A percentile compares a stretch with the other conserved stretches of the same genome.
Conservation (phyloP, 2,329 filamentous ascomycete genomes). For the Didymella pomorum region DNA sequence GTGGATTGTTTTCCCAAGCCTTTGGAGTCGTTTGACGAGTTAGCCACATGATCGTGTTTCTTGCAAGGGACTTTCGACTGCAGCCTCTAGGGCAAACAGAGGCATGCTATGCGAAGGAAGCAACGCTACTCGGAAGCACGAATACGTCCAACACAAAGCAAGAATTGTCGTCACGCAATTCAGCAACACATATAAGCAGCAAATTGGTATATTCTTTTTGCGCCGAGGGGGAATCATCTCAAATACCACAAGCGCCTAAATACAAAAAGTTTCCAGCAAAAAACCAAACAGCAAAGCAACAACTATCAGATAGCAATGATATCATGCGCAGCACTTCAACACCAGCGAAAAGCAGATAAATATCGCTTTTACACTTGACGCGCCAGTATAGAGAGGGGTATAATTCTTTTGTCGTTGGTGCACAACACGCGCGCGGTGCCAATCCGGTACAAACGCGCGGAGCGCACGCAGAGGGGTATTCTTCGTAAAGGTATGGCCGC, state of each 20-base stretch:
- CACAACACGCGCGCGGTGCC: slow-evolving; percentile 22
- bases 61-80: too few relatives aligned
- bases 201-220: slow-evolving; percentile 55
- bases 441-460: slow-evolving; percentile 34
- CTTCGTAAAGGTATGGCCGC: slow-evolving; percentile 45
- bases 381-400: slow-evolving; percentile 48
- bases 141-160: background rate
- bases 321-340: slow-evolving; percentile 33
- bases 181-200: slow-evolving; percentile 36
- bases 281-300: slow-evolving; percentile 32
- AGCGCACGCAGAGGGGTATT: slow-evolving; percentile 41
- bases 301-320: slow-evolving; percentile 22
- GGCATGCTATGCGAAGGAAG: background rate
- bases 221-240: slow-evolving; percentile 51
- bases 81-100: background rate
- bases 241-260: slow-evolving; percentile 35
- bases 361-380: slow-evolving; percentile 44
- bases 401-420: slow-evolving; percentile 53
- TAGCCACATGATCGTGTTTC: too few relatives aligned
- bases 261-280: slow-evolving; percentile 24
- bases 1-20: too few relatives aligned
- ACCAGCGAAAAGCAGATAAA: slow-evolving; percentile 37
- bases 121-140: background rate
- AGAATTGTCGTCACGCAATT: background rate
- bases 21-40: background rate